Evolutionary conservation across 352 stramenopile species (phyloP).

Genomic region (Phytopythium kandeliae): DNA sequence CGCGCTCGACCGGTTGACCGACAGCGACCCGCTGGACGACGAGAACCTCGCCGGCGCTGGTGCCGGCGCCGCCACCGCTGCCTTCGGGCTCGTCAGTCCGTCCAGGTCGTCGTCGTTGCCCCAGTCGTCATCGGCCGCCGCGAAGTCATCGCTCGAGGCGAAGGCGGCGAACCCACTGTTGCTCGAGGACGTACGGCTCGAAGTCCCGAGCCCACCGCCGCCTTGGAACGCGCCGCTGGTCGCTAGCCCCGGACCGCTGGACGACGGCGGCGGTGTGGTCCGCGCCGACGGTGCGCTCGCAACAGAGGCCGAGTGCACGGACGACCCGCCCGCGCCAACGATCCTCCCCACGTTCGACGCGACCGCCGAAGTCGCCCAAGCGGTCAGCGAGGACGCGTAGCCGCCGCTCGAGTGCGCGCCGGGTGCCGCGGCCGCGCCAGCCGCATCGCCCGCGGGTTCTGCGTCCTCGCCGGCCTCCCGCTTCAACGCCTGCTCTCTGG

Average conservation of each 20-base stretch:
- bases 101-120: slow-evolving; percentile 60
- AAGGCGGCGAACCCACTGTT: slow-evolving; percentile 34
- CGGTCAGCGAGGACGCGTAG: slow-evolving; percentile 63
- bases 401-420: slow-evolving; percentile 25
- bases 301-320: slow-evolving; percentile 12
- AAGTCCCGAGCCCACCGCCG: slow-evolving; percentile 9
- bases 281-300: slow-evolving; percentile 3
- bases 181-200: slow-evolving; percentile 15
- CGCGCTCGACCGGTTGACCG: slow-evolving; percentile 11
- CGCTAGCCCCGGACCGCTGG: slow-evolving; percentile 12
- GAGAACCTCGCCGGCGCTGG: too few species aligned
- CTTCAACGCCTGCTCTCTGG: slow-evolving; percentile 54
- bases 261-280: slow-evolving; percentile 19
- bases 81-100: slow-evolving; percentile 33
- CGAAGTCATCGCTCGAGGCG: slow-evolving; percentile 29
- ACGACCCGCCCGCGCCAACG: slow-evolving; percentile 31
- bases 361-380: slow-evolving; percentile 70
- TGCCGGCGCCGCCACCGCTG: slow-evolving; percentile 14
- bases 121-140: slow-evolving; percentile 54
- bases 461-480: slow-evolving; percentile 22
- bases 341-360: slow-evolving; percentile 64
- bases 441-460: slow-evolving; percentile 12
- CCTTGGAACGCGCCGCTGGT: slow-evolving; percentile 5
- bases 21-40: slow-evolving; percentile 15
- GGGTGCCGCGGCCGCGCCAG: slow-evolving; percentile 10